These are phyloP conservation scores for Coprinellus aureogranulatus DNA, from an alignment of 768 basidiomycete genomes.

Conservation along the genomic window DNA sequence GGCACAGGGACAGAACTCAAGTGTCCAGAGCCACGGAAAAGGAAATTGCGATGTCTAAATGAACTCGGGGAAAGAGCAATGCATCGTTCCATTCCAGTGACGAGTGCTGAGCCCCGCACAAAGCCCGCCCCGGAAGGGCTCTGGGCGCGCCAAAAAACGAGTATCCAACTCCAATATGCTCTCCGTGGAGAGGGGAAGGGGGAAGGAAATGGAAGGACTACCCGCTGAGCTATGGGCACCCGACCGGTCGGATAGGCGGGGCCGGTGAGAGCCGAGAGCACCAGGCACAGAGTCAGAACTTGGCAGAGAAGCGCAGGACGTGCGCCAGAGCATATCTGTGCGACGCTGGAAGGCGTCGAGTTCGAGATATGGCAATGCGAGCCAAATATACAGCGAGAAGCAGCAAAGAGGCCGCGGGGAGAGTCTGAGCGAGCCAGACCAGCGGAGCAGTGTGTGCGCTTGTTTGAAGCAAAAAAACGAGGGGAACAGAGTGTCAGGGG, in stretches of 20 bases:
- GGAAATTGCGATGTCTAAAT: conserved; percentile 4
- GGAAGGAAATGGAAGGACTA: not conserved
- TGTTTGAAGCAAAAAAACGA: conserved; percentile 9
- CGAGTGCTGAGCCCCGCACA: not conserved
- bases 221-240: not conserved
- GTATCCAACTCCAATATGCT: not conserved
- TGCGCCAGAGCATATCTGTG: not conserved
- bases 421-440: conserved; percentile 25
- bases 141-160: not conserved
- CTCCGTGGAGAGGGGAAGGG: not conserved
- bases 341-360: not conserved
- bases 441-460: conserved; percentile 22
- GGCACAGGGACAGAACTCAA: not conserved
- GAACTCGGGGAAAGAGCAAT: not conserved
- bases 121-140: not conserved
- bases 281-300: not conserved
- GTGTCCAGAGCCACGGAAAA: not conserved
- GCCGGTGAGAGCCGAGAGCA: not conserved
- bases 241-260: not conserved
- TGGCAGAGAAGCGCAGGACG: not conserved
- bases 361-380: conserved; percentile 2
- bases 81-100: not conserved
- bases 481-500: conserved; percentile 30
- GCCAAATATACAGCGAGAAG: conserved; percentile 4
- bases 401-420: conserved; percentile 13